Conservation (phyloP, 257 asterid species). For the Solanum ossicruentum region DNA sequence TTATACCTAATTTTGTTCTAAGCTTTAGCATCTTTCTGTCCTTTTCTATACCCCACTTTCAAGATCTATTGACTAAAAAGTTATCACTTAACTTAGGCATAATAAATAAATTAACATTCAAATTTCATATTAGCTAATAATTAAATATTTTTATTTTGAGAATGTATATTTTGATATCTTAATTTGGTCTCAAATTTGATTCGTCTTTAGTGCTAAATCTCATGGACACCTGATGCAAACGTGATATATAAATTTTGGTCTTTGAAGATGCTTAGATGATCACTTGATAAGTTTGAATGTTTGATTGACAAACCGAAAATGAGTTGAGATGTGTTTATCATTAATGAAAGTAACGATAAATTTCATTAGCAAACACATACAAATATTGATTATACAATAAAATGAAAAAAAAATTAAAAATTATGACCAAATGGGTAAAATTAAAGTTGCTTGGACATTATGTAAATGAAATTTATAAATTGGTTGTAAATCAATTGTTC, state of each 20-base stretch:
- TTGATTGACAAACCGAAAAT: no score
- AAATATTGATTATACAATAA: no score
- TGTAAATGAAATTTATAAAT: background rate
- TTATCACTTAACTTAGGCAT: background rate
- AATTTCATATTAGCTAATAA: background rate
- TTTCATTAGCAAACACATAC: no score
- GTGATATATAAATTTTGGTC: background rate
- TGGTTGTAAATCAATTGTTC: background rate
- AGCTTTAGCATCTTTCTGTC: constrained; percentile 4
- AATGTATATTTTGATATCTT: no score
- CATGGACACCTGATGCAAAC: no score
- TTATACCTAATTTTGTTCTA: constrained; percentile 22
- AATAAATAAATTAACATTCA: background rate
- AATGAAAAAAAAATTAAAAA: no score
- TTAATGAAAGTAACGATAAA: no score
- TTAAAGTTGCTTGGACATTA: background rate
- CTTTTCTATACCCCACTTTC: background rate
- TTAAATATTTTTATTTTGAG: background rate
- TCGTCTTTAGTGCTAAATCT: no score
- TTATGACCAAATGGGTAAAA: background rate
- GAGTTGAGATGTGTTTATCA: background rate
- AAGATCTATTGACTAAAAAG: background rate
- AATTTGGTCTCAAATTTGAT: no score
- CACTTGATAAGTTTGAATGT: no score
- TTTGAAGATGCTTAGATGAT: no score